phyloP scores from a whole-genome alignment of 257 asterid genomes.

The Penstemon davidsonii region DNA sequence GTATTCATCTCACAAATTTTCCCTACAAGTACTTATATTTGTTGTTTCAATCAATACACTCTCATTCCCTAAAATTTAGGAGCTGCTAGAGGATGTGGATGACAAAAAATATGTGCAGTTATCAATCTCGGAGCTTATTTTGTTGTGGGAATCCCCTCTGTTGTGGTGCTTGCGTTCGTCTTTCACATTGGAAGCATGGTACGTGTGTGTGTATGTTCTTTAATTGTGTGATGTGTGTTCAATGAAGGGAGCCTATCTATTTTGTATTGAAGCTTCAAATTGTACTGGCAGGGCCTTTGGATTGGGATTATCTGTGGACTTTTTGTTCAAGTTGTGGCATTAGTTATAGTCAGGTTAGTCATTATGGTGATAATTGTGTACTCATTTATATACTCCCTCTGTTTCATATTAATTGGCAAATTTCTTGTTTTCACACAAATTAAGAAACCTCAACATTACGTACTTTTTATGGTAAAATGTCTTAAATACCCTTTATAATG shows the following conservation, averaged over 20 bases:
- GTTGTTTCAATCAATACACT: too few relatives aligned
- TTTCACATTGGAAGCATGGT: constrained; percentile 64
- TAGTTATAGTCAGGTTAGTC: constrained; percentile 54
- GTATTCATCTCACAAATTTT: too few relatives aligned
- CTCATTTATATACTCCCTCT: too few relatives aligned
- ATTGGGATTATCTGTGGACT: constrained; percentile 68
- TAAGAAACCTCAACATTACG: too few relatives aligned
- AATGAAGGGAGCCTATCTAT: background rate
- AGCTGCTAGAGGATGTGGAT: constrained; percentile 86
- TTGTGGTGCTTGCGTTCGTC: constrained; percentile 55
- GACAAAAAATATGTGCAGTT: constrained; percentile 61
- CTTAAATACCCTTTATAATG: too few relatives aligned
- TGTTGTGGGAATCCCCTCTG: constrained; percentile 59
- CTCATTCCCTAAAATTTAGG: constrained; percentile 33
- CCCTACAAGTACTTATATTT: background rate
- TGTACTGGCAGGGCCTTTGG: constrained; percentile 63
- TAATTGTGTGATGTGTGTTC: background rate
- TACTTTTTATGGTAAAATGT: background rate
- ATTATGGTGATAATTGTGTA: background rate
- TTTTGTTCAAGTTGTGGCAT: constrained; percentile 53
- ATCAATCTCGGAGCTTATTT: constrained; percentile 74
- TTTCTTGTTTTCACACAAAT: too few relatives aligned
- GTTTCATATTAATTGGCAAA: too few relatives aligned
- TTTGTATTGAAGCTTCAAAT: background rate
- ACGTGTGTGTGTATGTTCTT: background rate